Evolutionary conservation across 169 alveolate species (phyloP), one percentile per base, ranked within the genome.

Genomic region (Plasmodium inui): DNA sequence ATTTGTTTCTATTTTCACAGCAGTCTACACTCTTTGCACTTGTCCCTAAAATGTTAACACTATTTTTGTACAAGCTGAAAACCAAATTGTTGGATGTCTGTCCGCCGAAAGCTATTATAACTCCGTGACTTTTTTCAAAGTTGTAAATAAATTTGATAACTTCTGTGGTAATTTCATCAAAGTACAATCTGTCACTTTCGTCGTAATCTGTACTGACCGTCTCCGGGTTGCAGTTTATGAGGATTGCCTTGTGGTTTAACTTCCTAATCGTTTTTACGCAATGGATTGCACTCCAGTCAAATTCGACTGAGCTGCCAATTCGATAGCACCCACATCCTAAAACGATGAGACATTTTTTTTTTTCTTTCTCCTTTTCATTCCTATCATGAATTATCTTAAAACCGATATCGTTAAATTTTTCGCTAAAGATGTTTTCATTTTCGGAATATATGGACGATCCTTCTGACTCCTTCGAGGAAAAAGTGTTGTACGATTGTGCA

Each of bases 121-220:
- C 93, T 10, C 98, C 98, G 53, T 79, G 76, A 32, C 98, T 97
- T 37, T 41, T 67, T 92, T 97, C 98, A 78, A 96, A 95, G 19
- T 95, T 93, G 92, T 92, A 94, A 50, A 96, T 96, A 81, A 92
- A 96, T 79, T 95, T 84, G n/a, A 96, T 96, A 14, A 93, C 93
- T 85, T 96, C 98, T 50, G 95, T 78, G 12, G 97, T 94, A 19
- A 97, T 84, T 91, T 97, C 98, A 81, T 97, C 98, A 93, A 97
- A 97, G 84, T 96, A 97, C 37, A 97, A 95, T 30, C 98, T 84
- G 93, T 97, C 98, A 82, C 97, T 93, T 82, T 96, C 98, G 92
- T 97, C 99, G 95, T 91, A 97, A 85, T 97, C 99, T 19, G 99
- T 97, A 28, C 98, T 97, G 14, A 97, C 99, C 2, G 99, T 97